Evolutionary conservation across 192 early-diverging fungal genomes (phyloP).

Genomic region (Linnemannia zychae): DNA sequence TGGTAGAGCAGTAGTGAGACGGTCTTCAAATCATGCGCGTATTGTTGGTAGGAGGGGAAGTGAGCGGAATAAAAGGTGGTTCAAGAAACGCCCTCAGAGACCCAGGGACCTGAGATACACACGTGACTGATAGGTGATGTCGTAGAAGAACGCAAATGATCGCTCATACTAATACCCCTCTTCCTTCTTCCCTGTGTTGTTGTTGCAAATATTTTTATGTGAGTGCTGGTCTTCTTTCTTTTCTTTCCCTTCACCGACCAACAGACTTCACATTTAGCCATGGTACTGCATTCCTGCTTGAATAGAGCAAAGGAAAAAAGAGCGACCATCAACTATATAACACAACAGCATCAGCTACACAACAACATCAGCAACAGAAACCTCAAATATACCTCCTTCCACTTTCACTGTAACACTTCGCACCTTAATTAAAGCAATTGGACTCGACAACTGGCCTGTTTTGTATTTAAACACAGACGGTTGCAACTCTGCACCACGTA

Average conservation of each 20-base stretch:
- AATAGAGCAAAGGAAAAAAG: background rate
- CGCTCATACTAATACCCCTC: background rate
- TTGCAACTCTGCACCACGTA: background rate
- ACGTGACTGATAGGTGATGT: background rate
- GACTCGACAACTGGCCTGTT: background rate
- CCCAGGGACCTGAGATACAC: too few relatives aligned
- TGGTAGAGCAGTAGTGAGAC: too few relatives aligned
- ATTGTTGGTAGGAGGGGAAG: too few relatives aligned
- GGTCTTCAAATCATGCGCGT: too few relatives aligned
- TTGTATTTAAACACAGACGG: background rate
- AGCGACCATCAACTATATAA: background rate
- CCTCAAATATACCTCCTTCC: background rate
- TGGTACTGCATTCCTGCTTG: background rate
- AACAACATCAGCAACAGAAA: background rate
- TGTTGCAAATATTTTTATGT: conserved; percentile 2
- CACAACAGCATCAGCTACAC: background rate
- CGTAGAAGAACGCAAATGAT: background rate
- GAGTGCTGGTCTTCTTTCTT: background rate
- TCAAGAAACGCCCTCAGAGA: too few relatives aligned
- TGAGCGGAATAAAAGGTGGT: too few relatives aligned
- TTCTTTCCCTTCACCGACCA: background rate
- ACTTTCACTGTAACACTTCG: background rate
- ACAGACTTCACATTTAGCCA: background rate
- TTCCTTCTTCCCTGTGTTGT: background rate
- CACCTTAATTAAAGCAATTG: background rate